Evolutionary conservation across 164 flowering plant species (phyloP), one percentile per base, ranked within the genome.

Genomic region (Umbellularia californica): DNA sequence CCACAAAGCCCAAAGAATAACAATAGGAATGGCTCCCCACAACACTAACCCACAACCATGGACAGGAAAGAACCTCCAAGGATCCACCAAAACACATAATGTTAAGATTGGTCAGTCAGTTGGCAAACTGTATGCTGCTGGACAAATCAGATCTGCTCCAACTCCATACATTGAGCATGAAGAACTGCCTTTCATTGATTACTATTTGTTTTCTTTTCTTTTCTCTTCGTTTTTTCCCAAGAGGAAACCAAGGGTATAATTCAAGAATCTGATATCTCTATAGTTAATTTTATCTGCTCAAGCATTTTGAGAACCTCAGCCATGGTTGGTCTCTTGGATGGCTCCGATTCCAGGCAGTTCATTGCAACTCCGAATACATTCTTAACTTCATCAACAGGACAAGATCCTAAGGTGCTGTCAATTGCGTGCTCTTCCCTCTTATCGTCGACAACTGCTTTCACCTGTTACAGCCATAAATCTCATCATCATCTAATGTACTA

Each of bases 281-380:
- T 80, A 67, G 84, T 74, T 76, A 84, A 67, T 72, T 82, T 84
- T n/a, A 85, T 81, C 70, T 82, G 82, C 86, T 94, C 95, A 65
- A 92, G 92, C 95, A 90, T 81, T 82, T 89, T 94, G 70, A 92
- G 79, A 82, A 92, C 95, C 82, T 92, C 95, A 58, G 79, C 85
- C 97, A 94, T 92, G n/a, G 90, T 89, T 25, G 98, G 97, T 72
- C 98, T 91, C 70, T 72, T 82, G 5, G 88, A 81, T 19, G 97
- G 95, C 19, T 92, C 97, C 71, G 91, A 50, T 68, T 94, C 95
- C 22, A 92, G 92, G 82, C 98, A 94, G 87, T 79, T 87, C 33
- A 88, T 62, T 72, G 98, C 92, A 14, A 92, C 83, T 55, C 65
- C 77, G 73, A 94, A 94, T 27, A 81, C 89, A 47, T 55, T 41